These are phyloP conservation scores for Geotrichum siamense DNA, from an alignment of 1,139 yeast species.

Conservation along the genomic window DNA sequence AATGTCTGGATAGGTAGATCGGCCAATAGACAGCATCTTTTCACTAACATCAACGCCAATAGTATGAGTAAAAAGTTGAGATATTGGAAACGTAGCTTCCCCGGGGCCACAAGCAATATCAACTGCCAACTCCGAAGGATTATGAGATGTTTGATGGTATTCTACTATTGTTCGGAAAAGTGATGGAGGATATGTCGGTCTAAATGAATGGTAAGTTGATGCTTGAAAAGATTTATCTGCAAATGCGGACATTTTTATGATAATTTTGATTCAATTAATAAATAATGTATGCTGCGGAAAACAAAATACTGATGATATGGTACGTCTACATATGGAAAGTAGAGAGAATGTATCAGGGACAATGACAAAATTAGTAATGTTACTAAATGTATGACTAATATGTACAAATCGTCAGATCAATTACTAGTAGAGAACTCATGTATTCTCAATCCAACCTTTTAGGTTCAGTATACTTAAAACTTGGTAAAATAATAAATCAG, in stretches of 20 bases:
- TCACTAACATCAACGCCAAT: slow-evolving; percentile 62
- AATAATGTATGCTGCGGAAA: no score
- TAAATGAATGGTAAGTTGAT: slow-evolving; percentile 48
- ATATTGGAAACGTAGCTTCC: slow-evolving; percentile 55
- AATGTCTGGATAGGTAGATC: slow-evolving; percentile 20
- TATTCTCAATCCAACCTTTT: no score
- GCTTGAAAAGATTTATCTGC: slow-evolving; percentile 54
- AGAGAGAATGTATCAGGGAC: no score
- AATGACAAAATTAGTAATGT: no score
- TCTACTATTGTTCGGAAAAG: slow-evolving; percentile 43
- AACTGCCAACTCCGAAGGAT: slow-evolving; percentile 36
- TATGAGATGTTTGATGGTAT: slow-evolving; percentile 32
- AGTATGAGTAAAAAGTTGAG: slow-evolving; percentile 40
- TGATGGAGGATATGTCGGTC: slow-evolving; percentile 59
- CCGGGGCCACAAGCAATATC: slow-evolving; percentile 90
- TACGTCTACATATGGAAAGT: no score
- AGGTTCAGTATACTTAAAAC: no score
- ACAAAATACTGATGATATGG: no score
- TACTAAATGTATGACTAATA: no score
- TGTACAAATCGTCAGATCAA: no score
- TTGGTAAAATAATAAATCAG: no score
- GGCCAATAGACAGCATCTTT: slow-evolving; percentile 54
- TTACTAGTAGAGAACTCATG: no score
- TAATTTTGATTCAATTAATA: no score
- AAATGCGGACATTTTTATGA: slow-evolving; percentile 55